Base-by-base conservation (phyloP, 2,329 filamentous ascomycete genomes). In the Pseudogymnoascus sp. region DNA sequence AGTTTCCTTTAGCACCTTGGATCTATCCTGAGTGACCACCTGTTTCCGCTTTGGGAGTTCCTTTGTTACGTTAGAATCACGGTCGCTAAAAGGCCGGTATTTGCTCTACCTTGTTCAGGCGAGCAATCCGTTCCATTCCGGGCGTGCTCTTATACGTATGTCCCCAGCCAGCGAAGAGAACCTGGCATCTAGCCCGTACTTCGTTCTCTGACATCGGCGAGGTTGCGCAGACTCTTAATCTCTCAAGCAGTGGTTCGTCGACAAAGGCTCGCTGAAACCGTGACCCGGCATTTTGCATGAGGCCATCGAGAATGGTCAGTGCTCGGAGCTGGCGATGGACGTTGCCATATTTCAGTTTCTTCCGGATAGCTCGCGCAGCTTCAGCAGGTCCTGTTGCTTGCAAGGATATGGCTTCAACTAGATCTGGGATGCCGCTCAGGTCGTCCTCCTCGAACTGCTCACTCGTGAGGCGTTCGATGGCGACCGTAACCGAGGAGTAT, bases 301-400 rank as follows among this genome's bases (percentile, higher is more conserved):
- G 82, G 44, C 90, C 93, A 74, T 99, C 95, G 1, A 99, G 83
- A 60, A 99, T 87, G 10, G 89, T 88, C 21, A 99, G 83, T 36
- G 95, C 90, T 65, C 95, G 86, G 35, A 97, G 82, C 76, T 99
- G 95, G 60, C 92, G 88, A 76, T 97, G 93, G n/a, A 90, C 82
- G 71, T 87, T 96, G 70, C 95, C 95, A 76, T 99, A 97, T 79
- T 99, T 99, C 82, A 99, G 85, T 80, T 97, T 97, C 84, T 99
- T 99, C 65, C 95, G 87, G 70, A 99, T 84, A 59, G 95, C 93
- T 72, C 95, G 86, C 62, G 93, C 91, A 65, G 93, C 93, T 79
- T 99, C 95, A 11, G 86, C 84, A 1, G 95, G 91, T 0, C 95
- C 95, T 6, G 90, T 89, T 26, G 84, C 82, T 76, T 99, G 95